Conservation (phyloP, 2,329 filamentous ascomycete species). For the Thelonectria olida region DNA sequence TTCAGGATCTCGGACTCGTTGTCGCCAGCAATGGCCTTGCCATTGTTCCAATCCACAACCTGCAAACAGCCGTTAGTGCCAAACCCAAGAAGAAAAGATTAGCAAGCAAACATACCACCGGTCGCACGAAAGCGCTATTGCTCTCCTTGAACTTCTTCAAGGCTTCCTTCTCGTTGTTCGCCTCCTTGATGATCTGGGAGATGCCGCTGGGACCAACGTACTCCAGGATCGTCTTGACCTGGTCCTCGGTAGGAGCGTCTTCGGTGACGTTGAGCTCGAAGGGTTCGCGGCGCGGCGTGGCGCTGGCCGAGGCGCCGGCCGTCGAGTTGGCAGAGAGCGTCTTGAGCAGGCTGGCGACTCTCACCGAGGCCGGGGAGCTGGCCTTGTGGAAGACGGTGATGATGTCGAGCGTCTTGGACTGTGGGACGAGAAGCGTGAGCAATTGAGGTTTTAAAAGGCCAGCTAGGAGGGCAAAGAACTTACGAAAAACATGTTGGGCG, state of each 20-base stretch:
- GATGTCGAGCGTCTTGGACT: constrained; percentile 87
- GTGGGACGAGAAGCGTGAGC: constrained; percentile 28
- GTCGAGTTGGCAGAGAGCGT: constrained; percentile 77
- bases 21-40: constrained; percentile 79
- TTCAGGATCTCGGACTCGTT: constrained; percentile 90
- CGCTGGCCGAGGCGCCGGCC: constrained; percentile 71
- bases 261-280: constrained; percentile 92
- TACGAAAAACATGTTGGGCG: constrained; percentile 58
- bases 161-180: constrained; percentile 78
- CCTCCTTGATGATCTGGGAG: constrained; percentile 74
- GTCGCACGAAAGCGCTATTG: constrained; percentile 74
- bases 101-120: constrained; percentile 68
- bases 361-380: constrained; percentile 74
- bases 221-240: constrained; percentile 84
- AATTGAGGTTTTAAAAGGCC: neutral
- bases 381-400: constrained; percentile 97
- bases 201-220: constrained; percentile 76
- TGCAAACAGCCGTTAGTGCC: constrained; percentile 24
- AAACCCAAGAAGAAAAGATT: neutral
- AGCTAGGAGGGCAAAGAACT: constrained; percentile 32
- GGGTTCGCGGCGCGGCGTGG: constrained; percentile 63
- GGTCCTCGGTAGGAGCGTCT: constrained; percentile 80
- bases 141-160: constrained; percentile 80
- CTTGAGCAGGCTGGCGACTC: constrained; percentile 81
- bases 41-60: constrained; percentile 94